Evolutionary conservation across 768 basidiomycete species (phyloP).

Genomic region (Baorangia bicolor): DNA sequence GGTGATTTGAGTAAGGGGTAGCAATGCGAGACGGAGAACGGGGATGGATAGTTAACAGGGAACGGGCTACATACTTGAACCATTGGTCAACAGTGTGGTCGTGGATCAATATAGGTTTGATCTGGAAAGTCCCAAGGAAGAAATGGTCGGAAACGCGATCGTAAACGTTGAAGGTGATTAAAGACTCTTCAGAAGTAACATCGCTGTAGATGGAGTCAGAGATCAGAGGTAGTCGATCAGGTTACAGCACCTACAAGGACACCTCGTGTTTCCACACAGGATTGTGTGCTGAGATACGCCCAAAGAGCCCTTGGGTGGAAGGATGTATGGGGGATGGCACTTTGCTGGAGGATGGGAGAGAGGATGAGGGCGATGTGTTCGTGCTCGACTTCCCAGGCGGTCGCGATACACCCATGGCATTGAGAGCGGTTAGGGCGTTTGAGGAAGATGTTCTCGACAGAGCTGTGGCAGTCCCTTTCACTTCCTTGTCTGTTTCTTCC

Average conservation of each 20-base stretch:
- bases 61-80: constrained; percentile 73
- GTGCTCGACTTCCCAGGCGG: constrained; percentile 42
- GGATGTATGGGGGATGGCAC: constrained; percentile 30
- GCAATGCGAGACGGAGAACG: constrained; percentile 8
- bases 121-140: constrained; percentile 88
- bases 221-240: constrained; percentile 13
- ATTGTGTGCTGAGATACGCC: constrained; percentile 72
- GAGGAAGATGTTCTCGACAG: constrained; percentile 58
- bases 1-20: constrained; percentile 14
- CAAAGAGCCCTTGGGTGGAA: constrained; percentile 51
- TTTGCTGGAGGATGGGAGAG: constrained; percentile 39
- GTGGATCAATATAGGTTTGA: constrained; percentile 88
- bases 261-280: constrained; percentile 99
- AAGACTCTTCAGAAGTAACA: constrained; percentile 83
- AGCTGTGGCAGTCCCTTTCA: constrained; percentile 71
- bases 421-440: constrained; percentile 64
- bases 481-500: constrained; percentile 82
- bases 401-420: constrained; percentile 54
- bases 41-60: constrained; percentile 14
- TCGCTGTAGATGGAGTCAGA: constrained; percentile 58
- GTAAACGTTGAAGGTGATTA: constrained; percentile 87
- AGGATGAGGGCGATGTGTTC: constrained; percentile 44
- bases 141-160: constrained; percentile 82
- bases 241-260: constrained; percentile 72
- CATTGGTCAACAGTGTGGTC: constrained; percentile 96